These are phyloP conservation scores for Shiraia sp. DNA, from an alignment of 2,329 filamentous ascomycete genomes.

Conservation along the genomic window DNA sequence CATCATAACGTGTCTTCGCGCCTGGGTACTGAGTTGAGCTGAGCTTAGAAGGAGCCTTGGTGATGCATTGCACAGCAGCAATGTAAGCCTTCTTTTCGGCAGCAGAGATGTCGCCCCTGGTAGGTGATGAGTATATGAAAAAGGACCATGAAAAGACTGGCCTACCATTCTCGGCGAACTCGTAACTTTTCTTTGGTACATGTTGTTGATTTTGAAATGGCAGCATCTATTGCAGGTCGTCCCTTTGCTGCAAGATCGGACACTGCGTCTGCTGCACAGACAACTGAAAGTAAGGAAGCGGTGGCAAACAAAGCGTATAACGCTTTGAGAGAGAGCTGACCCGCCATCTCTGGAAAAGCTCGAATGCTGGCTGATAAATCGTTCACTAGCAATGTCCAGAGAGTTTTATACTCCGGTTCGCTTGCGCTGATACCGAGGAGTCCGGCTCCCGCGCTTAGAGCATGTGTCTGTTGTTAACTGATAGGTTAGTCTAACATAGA, in stretches of 20 bases:
- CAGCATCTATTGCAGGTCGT: constrained; percentile 29
- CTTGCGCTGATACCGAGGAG: constrained; percentile 4
- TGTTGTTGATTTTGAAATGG: constrained; percentile 30
- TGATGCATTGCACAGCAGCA: constrained; percentile 40
- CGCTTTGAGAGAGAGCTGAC: constrained; percentile 14
- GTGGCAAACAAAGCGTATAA: constrained; percentile 27
- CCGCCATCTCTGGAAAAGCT: constrained; percentile 17
- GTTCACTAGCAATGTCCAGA: constrained; percentile 3
- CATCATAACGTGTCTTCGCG: constrained; percentile 40
- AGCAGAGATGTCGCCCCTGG: constrained; percentile 33
- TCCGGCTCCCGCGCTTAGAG: constrained; percentile 10
- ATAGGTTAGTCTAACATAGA: constrained; percentile 8
- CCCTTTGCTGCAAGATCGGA: constrained; percentile 31
- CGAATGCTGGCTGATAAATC: background rate
- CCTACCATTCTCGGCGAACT: constrained; percentile 36
- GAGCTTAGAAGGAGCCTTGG: constrained; percentile 28
- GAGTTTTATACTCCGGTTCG: constrained; percentile 19
- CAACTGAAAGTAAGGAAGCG: constrained; percentile 19
- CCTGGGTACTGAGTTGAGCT: constrained; percentile 31
- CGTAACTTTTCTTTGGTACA: constrained; percentile 38
- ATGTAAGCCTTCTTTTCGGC: constrained; percentile 43
- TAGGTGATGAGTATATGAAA: constrained; percentile 3
- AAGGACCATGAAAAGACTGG: background rate
- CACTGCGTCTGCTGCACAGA: constrained; percentile 32
- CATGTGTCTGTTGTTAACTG: constrained; percentile 12